These are phyloP conservation scores for Fusarium sororula DNA, from an alignment of 2,329 filamentous ascomycete genomes.

Conservation along the genomic window DNA sequence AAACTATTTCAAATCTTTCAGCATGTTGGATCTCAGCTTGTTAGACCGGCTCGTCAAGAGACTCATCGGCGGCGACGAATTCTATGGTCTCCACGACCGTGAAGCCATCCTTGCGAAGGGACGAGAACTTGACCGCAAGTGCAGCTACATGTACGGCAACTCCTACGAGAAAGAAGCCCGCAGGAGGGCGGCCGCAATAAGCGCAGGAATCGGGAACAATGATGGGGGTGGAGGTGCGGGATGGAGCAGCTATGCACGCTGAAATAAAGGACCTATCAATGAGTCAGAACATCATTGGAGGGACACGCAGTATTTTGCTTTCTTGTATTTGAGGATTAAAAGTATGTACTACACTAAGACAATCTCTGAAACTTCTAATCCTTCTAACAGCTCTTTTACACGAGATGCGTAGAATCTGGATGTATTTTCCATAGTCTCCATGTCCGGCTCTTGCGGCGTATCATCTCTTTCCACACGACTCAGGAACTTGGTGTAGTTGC, in stretches of 20 bases:
- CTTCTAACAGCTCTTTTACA: background rate
- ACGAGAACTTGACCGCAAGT: background rate
- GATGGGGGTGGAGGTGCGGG: background rate
- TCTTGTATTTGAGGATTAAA: background rate
- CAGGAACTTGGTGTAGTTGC: background rate
- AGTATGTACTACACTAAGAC: background rate
- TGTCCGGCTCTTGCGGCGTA: fast-evolving
- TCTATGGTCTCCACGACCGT: background rate
- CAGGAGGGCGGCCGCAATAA: fast-evolving
- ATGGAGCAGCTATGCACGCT: background rate
- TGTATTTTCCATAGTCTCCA: fast-evolving
- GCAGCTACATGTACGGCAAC: background rate
- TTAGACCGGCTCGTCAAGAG: background rate
- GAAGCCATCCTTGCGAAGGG: background rate
- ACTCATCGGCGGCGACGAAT: background rate
- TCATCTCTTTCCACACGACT: fast-evolving
- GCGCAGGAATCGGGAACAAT: fast-evolving
- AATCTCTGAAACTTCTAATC: background rate
- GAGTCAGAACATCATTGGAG: fast-evolving
- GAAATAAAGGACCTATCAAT: background rate
- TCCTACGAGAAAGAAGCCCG: background rate
- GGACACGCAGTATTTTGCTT: fast-evolving
- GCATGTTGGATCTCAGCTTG: background rate
- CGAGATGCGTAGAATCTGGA: background rate
- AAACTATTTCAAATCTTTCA: background rate